Conservation (phyloP, 2,329 filamentous ascomycete genomes). For the Verticillium tricorpus region DNA sequence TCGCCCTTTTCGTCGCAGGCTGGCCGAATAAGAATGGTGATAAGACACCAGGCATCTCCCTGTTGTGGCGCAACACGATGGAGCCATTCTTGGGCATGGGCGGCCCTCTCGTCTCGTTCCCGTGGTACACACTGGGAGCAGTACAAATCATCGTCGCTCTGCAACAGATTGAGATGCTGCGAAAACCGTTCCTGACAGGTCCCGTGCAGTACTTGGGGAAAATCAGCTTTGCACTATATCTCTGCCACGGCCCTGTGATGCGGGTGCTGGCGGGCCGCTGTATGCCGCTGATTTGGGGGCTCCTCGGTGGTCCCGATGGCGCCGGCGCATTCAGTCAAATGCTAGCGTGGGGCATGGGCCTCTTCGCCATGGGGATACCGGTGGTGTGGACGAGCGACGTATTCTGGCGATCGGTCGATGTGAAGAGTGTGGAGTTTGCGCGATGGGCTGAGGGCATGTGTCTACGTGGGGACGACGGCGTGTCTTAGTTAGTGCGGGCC, state of each 20-base stretch:
- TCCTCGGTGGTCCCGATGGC: conserved; percentile 25
- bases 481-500: neutral
- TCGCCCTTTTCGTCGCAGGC: conserved; percentile 29
- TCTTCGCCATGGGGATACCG: conserved; percentile 26
- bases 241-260: conserved; percentile 49
- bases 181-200: conserved; percentile 36
- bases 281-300: conserved; percentile 9
- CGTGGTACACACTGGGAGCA: conserved; percentile 33
- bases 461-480: neutral
- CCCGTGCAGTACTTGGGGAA: conserved; percentile 51
- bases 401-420: conserved; percentile 56
- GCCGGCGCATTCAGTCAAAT: conserved; percentile 27
- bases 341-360: conserved; percentile 30
- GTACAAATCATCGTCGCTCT: conserved; percentile 22
- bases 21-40: conserved; percentile 33
- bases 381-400: conserved; percentile 53
- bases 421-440: conserved; percentile 36
- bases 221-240: conserved; percentile 54
- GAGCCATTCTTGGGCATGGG: conserved; percentile 26
- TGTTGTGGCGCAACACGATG: conserved; percentile 26
- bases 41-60: conserved; percentile 26
- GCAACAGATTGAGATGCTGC: conserved; percentile 22
- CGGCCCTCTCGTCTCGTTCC: conserved; percentile 24
- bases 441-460: conserved; percentile 37
- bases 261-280: conserved; percentile 25